Percentiles rank a stretch among this genome's conserved stretches.
phyloP scores from a whole-genome alignment of 2,329 filamentous ascomycete genomes.

The Cercospora zeina region DNA sequence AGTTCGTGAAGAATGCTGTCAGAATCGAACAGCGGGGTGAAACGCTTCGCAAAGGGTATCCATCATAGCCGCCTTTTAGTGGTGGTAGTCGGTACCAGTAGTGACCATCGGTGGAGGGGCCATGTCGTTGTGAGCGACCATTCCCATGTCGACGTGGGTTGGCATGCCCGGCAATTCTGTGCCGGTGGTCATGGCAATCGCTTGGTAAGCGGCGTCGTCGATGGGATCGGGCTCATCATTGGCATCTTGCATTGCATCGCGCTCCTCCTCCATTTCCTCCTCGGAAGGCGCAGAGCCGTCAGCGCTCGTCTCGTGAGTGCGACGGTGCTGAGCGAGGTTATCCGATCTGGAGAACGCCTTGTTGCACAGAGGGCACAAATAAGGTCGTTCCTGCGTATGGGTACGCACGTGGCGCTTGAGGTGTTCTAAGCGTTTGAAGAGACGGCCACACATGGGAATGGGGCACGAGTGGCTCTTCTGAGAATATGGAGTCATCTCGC shows the following conservation, averaged over 20 bases:
- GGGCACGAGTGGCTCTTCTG: conserved; percentile 98
- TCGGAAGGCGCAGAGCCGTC: conserved; percentile 68
- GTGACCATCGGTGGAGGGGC: conserved; percentile 47
- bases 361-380: conserved; percentile 95
- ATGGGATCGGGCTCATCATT: conserved; percentile 60
- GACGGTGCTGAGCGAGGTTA: conserved; percentile 90
- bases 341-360: conserved; percentile 98
- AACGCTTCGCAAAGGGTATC: conserved; percentile 14
- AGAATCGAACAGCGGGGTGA: conserved; percentile 13
- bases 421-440: conserved; percentile 99
- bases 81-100: conserved; percentile 46
- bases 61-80: conserved; percentile 9
- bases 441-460: conserved; percentile 94
- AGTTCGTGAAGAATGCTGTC: conserved; percentile 13
- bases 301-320: conserved; percentile 76
- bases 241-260: conserved; percentile 77
- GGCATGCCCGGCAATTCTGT: conserved; percentile 40
- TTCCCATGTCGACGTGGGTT: conserved; percentile 40
- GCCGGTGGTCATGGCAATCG: conserved; percentile 35
- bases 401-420: conserved; percentile 99
- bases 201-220: conserved; percentile 33
- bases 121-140: conserved; percentile 42
- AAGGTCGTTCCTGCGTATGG: conserved; percentile 98
- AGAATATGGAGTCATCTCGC: conserved; percentile 94
- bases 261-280: conserved; percentile 85